These are phyloP conservation scores for Cytospora leucostoma DNA, from an alignment of 2,329 filamentous ascomycete species.

Conservation along the genomic window DNA sequence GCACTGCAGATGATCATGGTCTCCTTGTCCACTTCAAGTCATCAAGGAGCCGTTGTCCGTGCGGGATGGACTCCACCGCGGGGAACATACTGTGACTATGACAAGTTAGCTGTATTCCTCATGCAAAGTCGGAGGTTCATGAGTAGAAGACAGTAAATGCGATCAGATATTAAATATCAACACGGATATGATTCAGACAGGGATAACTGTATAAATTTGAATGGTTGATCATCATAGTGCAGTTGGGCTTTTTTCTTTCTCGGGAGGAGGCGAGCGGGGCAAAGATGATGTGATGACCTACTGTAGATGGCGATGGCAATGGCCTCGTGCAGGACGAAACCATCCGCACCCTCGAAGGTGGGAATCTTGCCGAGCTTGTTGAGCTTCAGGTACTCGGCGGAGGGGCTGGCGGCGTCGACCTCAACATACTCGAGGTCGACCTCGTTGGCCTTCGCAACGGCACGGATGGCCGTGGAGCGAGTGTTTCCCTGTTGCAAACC, in stretches of 20 bases:
- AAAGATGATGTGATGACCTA: slow-evolving; percentile 59
- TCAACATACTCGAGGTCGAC: slow-evolving; percentile 86
- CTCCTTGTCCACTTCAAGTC: slow-evolving; percentile 40
- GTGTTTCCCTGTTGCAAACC: slow-evolving; percentile 70
- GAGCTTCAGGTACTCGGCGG: slow-evolving; percentile 78
- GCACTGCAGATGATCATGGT: not conserved
- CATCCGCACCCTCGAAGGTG: slow-evolving; percentile 88
- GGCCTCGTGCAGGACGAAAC: slow-evolving; percentile 83
- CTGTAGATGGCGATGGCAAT: slow-evolving; percentile 97
- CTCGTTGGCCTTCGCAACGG: slow-evolving; percentile 96
- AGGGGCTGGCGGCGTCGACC: slow-evolving; percentile 65
- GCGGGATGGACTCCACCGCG: slow-evolving; percentile 4
- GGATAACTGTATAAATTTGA: slow-evolving; percentile 84
- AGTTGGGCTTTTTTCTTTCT: slow-evolving; percentile 26
- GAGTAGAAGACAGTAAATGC: slow-evolving; percentile 34
- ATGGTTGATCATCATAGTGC: slow-evolving; percentile 71
- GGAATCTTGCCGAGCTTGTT: slow-evolving; percentile 91
- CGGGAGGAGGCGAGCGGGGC: slow-evolving; percentile 28
- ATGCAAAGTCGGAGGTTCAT: slow-evolving; percentile 32
- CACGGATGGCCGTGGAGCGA: slow-evolving; percentile 84
- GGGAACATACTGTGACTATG: slow-evolving; percentile 26
- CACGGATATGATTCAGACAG: slow-evolving; percentile 87
- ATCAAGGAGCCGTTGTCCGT: slow-evolving; percentile 32
- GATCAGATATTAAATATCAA: slow-evolving; percentile 89
- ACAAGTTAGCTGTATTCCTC: slow-evolving; percentile 36